A percentile compares a stretch with the other conserved stretches of the same genome.
These are phyloP conservation scores for Lepiota subincarnata DNA, from an alignment of 768 basidiomycete species.

Conservation along the genomic window DNA sequence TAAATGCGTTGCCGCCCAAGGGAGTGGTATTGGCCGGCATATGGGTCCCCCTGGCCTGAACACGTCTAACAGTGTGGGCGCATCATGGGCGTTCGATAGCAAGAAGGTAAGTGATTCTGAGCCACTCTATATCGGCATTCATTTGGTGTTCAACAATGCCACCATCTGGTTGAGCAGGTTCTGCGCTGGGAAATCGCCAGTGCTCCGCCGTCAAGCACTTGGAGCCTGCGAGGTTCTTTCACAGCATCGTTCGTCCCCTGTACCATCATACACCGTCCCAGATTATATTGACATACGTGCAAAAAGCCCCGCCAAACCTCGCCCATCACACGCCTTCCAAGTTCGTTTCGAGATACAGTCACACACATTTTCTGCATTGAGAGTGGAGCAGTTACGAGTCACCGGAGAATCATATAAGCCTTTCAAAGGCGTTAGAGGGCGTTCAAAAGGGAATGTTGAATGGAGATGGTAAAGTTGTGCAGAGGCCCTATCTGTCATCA, in stretches of 20 bases:
- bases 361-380: constrained; percentile 74
- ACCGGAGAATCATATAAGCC: constrained; percentile 82
- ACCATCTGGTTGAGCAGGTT: constrained; percentile 34
- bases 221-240: constrained; percentile 78
- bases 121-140: neutral
- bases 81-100: constrained; percentile 81
- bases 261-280: neutral
- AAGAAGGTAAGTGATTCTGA: constrained; percentile 45
- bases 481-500: neutral
- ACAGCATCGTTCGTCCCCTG: constrained; percentile 47
- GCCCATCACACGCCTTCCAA: constrained; percentile 73
- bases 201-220: constrained; percentile 61
- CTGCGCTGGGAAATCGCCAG: constrained; percentile 77
- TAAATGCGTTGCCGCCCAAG: constrained; percentile 65
- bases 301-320: constrained; percentile 34
- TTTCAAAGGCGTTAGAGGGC: constrained; percentile 84
- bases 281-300: constrained; percentile 3
- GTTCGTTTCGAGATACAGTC: constrained; percentile 69
- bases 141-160: neutral
- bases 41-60: constrained; percentile 28
- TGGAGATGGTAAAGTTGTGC: constrained; percentile 46
- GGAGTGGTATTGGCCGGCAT: constrained; percentile 39
- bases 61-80: constrained; percentile 31
- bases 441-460: constrained; percentile 64
- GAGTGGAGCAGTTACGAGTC: constrained; percentile 81